phyloP scores from a whole-genome alignment of 2,329 filamentous ascomycete genomes.

The Colletotrichum sp. region DNA sequence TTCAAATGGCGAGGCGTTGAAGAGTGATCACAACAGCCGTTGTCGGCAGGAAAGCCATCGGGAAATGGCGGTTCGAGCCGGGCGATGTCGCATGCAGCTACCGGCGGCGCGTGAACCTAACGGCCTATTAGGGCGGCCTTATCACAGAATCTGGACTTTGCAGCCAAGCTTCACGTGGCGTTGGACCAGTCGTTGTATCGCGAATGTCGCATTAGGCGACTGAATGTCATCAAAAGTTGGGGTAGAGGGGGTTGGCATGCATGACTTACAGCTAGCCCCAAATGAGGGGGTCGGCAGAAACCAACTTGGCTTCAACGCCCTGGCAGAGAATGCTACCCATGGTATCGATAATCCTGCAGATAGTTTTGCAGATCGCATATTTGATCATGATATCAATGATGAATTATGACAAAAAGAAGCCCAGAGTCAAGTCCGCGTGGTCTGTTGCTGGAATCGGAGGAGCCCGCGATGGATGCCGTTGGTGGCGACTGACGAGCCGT shows the following conservation, averaged over 20 bases:
- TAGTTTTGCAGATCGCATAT: neutral
- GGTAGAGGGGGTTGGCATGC: neutral
- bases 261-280: neutral
- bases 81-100: constrained; percentile 12
- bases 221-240: neutral
- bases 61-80: neutral
- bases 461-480: neutral
- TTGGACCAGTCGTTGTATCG: neutral
- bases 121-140: neutral
- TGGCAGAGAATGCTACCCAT: neutral
- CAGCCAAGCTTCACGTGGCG: neutral
- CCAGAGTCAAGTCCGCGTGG: neutral
- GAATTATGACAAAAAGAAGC: neutral
- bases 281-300: neutral
- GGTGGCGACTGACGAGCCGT: neutral
- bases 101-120: neutral
- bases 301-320: neutral
- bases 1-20: neutral
- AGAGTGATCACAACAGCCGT: neutral
- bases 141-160: neutral
- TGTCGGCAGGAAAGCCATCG: neutral
- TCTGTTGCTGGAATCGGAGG: neutral
- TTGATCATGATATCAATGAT: neutral
- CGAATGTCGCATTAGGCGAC: neutral
- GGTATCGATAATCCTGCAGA: fast-evolving